Evolutionary conservation across 441 rosid genomes (phyloP).

Genomic region (Erysimum cheiri): DNA sequence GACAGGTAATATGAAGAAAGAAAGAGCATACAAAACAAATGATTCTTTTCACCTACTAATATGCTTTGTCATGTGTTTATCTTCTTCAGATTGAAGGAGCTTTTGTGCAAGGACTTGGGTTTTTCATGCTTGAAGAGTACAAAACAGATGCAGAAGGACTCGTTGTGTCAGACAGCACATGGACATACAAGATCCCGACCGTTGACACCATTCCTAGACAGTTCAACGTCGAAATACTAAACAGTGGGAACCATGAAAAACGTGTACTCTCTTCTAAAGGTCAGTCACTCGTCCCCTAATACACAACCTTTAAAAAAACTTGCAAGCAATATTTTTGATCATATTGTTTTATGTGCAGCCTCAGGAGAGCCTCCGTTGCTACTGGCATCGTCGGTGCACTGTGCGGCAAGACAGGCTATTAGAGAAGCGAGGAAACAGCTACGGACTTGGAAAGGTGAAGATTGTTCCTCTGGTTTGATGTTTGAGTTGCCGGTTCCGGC

Average conservation of each 20-base stretch:
- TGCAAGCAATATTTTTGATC: slow-evolving; percentile 7
- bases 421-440: slow-evolving; percentile 73
- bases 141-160: slow-evolving; percentile 71
- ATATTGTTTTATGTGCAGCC: slow-evolving; percentile 50
- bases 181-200: slow-evolving; percentile 95
- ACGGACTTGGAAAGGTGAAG: slow-evolving; percentile 53
- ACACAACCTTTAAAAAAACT: not conserved
- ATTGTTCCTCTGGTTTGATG: slow-evolving; percentile 16
- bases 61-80: not conserved
- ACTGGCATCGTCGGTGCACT: slow-evolving; percentile 81
- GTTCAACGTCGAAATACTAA: slow-evolving; percentile 80
- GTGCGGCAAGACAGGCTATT: slow-evolving; percentile 78
- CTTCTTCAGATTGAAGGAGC: slow-evolving; percentile 88
- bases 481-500: slow-evolving; percentile 79
- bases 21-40: slow-evolving; percentile 8
- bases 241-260: slow-evolving; percentile 69
- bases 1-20: slow-evolving; percentile 66
- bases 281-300: slow-evolving; percentile 13
- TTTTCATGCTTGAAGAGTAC: slow-evolving; percentile 88
- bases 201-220: slow-evolving; percentile 81
- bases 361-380: slow-evolving; percentile 91
- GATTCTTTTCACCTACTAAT: not conserved
- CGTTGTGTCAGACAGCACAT: slow-evolving; percentile 68
- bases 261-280: slow-evolving; percentile 95
- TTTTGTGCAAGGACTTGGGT: slow-evolving; percentile 95